Percentiles rank a stretch among this genome's conserved stretches.
Evolutionary conservation across 108 stramenopile species (phyloP).

Genomic region (Skeletonema grethae): DNA sequence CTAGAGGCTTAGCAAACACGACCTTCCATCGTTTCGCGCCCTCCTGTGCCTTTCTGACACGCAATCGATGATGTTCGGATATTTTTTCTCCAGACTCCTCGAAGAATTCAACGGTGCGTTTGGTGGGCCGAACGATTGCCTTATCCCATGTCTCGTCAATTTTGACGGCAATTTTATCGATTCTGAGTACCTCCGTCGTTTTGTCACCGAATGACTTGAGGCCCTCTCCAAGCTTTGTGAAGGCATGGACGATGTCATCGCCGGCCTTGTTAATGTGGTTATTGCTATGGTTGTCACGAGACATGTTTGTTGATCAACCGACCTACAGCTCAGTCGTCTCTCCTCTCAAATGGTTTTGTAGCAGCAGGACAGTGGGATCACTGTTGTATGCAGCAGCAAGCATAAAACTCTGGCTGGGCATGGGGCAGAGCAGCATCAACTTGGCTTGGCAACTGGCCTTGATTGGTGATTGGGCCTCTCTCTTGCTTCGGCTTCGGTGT

Average conservation of each 20-base stretch:
- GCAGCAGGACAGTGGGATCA: no score
- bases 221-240: background rate
- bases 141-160: slow-evolving; percentile 9
- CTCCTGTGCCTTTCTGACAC: slow-evolving; percentile 28
- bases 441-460: no score
- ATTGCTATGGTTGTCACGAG: no score
- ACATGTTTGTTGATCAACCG: background rate
- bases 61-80: background rate
- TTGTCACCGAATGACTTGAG: background rate
- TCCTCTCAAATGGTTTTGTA: no score
- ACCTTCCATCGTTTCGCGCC: slow-evolving; percentile 37
- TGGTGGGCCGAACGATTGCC: slow-evolving; percentile 30
- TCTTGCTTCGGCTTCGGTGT: no score
- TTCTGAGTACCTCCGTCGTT: background rate
- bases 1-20: slow-evolving; percentile 45
- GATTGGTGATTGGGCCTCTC: no score
- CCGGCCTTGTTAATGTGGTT: background rate
- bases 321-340: no score
- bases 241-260: background rate
- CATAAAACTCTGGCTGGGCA: no score
- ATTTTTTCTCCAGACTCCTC: slow-evolving; percentile 6
- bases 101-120: slow-evolving; percentile 37
- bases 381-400: no score
- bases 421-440: no score
- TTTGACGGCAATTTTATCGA: background rate